phyloP scores from a whole-genome alignment of 208 protist genomes.

The Trichomonas tenax region DNA sequence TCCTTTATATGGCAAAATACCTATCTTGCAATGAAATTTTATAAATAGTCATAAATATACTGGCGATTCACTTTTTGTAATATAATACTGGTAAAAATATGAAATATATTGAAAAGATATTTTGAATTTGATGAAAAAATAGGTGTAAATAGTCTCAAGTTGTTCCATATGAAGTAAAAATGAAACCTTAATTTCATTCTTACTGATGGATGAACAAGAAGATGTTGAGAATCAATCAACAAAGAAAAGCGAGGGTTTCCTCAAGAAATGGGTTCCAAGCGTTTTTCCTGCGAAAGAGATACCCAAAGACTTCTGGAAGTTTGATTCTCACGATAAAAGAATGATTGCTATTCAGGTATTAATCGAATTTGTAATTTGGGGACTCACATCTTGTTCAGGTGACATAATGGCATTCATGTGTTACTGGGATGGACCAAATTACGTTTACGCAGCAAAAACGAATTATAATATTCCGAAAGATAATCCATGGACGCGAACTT shows the following conservation, averaged over 20 bases:
- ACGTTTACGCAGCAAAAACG: background rate
- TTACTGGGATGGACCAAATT: conserved; percentile 16
- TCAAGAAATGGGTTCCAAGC: background rate
- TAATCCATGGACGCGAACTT: background rate
- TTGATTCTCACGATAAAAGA: background rate
- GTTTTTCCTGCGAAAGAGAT: background rate
- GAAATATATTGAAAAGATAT: too few species aligned
- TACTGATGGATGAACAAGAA: too few species aligned
- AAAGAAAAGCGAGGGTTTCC: background rate
- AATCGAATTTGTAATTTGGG: background rate
- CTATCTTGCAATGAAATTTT: too few species aligned
- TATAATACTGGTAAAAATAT: too few species aligned
- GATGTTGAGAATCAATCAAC: background rate
- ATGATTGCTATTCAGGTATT: background rate
- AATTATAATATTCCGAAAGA: background rate
- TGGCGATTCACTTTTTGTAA: too few species aligned
- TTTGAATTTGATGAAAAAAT: too few species aligned
- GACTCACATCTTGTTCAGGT: background rate
- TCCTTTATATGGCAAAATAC: too few species aligned
- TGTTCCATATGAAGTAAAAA: too few species aligned
- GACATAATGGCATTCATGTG: background rate
- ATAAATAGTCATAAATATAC: too few species aligned
- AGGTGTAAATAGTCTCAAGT: too few species aligned
- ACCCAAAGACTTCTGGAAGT: background rate
- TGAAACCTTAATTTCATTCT: too few species aligned